phyloP scores from a whole-genome alignment of 2,329 filamentous ascomycete genomes.

The Monosporascus sp. region DNA sequence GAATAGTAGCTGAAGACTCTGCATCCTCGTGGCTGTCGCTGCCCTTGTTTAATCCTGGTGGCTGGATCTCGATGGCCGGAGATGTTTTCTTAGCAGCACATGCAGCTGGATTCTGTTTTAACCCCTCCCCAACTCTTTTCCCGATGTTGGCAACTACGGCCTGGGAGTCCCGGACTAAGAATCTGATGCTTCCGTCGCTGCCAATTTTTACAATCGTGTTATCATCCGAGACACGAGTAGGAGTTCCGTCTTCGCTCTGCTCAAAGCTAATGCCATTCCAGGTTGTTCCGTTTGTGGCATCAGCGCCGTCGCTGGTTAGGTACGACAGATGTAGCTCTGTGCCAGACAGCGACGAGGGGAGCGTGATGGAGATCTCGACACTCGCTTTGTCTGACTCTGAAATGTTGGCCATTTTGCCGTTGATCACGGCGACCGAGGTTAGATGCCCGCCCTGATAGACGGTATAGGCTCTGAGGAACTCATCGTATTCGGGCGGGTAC shows the following conservation, averaged over 20 bases:
- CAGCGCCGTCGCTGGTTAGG: conserved; percentile 40
- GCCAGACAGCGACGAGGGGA: conserved; percentile 31
- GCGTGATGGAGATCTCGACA: conserved; percentile 35
- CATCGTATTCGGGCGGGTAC: conserved; percentile 30
- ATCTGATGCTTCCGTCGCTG: conserved; percentile 26
- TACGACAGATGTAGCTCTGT: conserved; percentile 40
- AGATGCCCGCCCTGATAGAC: conserved; percentile 38
- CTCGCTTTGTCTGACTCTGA: conserved; percentile 30
- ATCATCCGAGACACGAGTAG: conserved; percentile 27
- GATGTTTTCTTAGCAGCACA: conserved; percentile 1
- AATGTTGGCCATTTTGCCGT: conserved; percentile 36
- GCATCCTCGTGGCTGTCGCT: background rate
- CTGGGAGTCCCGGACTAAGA: conserved; percentile 37
- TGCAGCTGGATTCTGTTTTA: conserved; percentile 1
- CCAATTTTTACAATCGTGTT: conserved; percentile 26
- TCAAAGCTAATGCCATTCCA: conserved; percentile 45
- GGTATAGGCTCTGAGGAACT: conserved; percentile 37
- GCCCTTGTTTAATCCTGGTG: background rate
- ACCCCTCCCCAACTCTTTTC: conserved; percentile 5
- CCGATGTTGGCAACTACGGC: conserved; percentile 42
- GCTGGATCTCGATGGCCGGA: background rate
- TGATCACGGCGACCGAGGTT: conserved; percentile 39
- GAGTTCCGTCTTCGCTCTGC: conserved; percentile 34
- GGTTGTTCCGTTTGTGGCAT: conserved; percentile 34
- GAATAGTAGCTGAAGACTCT: background rate